phyloP scores from a whole-genome alignment of 192 early-diverging fungal genomes.

The Jimgerdemannia lactiflua region DNA sequence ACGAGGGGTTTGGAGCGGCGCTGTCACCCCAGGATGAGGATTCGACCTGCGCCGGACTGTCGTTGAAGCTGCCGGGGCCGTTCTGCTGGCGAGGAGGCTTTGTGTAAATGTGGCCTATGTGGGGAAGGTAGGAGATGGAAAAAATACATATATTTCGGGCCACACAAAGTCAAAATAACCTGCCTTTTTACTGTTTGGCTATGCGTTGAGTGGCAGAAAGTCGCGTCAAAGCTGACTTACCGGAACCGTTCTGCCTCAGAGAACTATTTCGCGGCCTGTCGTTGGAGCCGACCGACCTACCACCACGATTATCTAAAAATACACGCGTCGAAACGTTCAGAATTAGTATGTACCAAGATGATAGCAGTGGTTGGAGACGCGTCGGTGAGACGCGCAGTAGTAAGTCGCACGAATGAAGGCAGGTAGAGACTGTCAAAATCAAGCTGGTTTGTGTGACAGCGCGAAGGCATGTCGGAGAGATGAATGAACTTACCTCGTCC shows the following conservation, averaged over 20 bases:
- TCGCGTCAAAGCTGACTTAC: neutral
- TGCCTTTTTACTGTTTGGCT: too few relatives aligned
- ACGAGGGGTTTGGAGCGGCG: too few relatives aligned
- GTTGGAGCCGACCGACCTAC: neutral
- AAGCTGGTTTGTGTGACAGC: too few relatives aligned
- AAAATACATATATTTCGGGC: neutral
- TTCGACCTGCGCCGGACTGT: neutral
- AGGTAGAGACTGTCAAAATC: too few relatives aligned
- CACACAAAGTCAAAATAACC: neutral
- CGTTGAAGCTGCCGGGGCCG: conserved; percentile 1
- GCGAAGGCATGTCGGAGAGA: too few relatives aligned
- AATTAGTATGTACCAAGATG: neutral
- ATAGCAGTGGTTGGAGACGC: too few relatives aligned
- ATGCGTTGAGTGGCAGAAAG: neutral
- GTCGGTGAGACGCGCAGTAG: too few relatives aligned
- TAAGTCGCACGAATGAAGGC: too few relatives aligned
- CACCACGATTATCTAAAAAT: neutral
- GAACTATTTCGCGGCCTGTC: conserved; percentile 6
- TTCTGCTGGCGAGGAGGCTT: conserved; percentile 24
- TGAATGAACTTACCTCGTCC: conserved; percentile 56
- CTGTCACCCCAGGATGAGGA: too few relatives aligned
- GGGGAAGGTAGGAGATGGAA: neutral
- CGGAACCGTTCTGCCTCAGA: conserved; percentile 16
- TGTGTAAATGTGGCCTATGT: conserved; percentile 1
- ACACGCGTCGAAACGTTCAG: neutral